A percentile compares a stretch with the other conserved stretches of the same genome.
Evolutionary conservation across 192 early-diverging fungal species (phyloP).

Genomic region (Rhizophagus sp.): DNA sequence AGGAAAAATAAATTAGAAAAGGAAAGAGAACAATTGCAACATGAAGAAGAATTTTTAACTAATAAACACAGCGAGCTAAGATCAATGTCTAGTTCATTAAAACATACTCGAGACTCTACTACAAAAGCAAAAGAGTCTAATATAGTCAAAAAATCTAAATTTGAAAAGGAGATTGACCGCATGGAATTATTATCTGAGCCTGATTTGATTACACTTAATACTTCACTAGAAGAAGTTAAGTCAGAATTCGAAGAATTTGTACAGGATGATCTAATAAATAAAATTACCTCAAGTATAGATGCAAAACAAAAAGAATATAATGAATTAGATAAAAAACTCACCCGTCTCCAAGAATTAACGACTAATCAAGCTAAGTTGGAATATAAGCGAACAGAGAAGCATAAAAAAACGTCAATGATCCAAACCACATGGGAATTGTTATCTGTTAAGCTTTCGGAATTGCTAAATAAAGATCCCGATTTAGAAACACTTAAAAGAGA

Average conservation of each 20-base stretch:
- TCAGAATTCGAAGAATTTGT: background rate
- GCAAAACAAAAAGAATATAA: background rate
- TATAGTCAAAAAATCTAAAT: background rate
- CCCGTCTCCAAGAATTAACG: background rate
- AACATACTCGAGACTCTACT: background rate
- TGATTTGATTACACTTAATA: background rate
- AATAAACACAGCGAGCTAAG: background rate
- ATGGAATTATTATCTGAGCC: background rate
- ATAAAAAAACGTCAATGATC: background rate
- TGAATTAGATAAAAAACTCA: background rate
- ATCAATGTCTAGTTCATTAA: background rate
- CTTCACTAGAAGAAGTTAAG: background rate
- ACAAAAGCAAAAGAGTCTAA: background rate
- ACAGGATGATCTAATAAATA: background rate
- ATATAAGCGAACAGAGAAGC: background rate
- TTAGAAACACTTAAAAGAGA: constrained; percentile 7
- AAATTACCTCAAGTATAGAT: background rate
- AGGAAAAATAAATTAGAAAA: background rate
- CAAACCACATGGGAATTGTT: background rate
- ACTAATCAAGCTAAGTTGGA: background rate
- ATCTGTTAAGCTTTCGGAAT: background rate
- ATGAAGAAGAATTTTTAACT: background rate
- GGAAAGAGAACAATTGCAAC: background rate
- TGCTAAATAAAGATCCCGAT: background rate
- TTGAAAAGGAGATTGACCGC: background rate